Evolutionary conservation across 176 grass and related monocot genomes (phyloP).

Genomic region (Cenchrus purpureus): DNA sequence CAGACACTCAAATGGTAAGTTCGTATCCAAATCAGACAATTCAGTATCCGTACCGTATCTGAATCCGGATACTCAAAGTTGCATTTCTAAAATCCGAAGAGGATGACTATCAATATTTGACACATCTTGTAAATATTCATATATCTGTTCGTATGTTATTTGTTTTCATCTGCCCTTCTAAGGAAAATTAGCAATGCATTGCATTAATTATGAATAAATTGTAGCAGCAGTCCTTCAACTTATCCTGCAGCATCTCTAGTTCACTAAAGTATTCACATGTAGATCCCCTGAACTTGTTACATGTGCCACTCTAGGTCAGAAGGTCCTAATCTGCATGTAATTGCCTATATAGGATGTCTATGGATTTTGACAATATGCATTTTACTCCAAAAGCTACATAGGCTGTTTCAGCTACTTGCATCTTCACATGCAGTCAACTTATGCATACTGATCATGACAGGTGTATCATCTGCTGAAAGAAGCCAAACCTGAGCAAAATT

Average conservation of each 20-base stretch:
- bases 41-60: no score
- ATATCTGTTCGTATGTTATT: no score
- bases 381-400: background rate
- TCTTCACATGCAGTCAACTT: background rate
- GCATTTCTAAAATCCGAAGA: no score
- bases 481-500: constrained; percentile 87
- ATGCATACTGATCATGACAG: background rate
- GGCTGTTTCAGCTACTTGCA: background rate
- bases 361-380: background rate
- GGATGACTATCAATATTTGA: no score
- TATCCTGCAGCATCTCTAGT: background rate
- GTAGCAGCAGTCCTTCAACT: background rate
- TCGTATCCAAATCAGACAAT: no score
- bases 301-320: background rate
- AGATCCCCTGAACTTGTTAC: background rate
- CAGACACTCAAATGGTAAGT: no score
- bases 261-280: background rate
- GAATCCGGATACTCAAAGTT: no score
- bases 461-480: background rate
- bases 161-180: background rate
- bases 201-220: background rate
- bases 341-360: background rate
- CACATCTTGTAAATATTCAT: no score
- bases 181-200: background rate
- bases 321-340: background rate